Evolutionary conservation across 148 eudicot genomes (phyloP).

Genomic region (Linanthus parryae): DNA sequence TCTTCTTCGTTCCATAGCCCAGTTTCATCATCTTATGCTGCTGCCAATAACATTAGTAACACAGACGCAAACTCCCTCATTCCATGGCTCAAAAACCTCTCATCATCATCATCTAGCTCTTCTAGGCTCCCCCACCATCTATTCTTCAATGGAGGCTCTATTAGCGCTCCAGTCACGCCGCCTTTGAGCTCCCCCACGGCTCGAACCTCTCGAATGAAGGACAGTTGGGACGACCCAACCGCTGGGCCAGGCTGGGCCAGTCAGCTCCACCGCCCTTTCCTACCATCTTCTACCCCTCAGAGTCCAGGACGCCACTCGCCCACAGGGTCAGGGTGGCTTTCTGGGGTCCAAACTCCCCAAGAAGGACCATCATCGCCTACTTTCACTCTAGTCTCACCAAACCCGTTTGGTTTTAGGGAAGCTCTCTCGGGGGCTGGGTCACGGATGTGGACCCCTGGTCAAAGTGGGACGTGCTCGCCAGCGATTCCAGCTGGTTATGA

Average conservation of each 20-base stretch:
- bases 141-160: constrained; percentile 58
- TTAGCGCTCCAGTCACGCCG: constrained; percentile 91
- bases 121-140: constrained; percentile 63
- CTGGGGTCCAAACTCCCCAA: constrained; percentile 59
- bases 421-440: constrained; percentile 55
- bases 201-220: constrained; percentile 56
- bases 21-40: constrained; percentile 37
- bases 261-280: constrained; percentile 40
- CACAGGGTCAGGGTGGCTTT: too few species aligned
- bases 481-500: constrained; percentile 56
- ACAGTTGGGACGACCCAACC: constrained; percentile 49
- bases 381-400: constrained; percentile 67
- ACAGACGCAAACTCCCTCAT: constrained; percentile 74
- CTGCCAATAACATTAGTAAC: constrained; percentile 24
- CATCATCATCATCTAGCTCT: constrained; percentile 44
- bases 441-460: constrained; percentile 92
- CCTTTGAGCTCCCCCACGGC: constrained; percentile 89
- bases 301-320: too few species aligned
- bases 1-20: constrained; percentile 82
- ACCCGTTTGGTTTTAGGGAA: constrained; percentile 66
- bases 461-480: constrained; percentile 88
- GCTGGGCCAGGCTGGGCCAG: constrained; percentile 51
- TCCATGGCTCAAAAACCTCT: constrained; percentile 88
- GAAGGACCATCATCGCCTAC: constrained; percentile 75
- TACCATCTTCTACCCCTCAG: constrained; percentile 70